Base-by-base conservation (phyloP, 352 stramenopile genomes). In the Phytophthora vignae region DNA sequence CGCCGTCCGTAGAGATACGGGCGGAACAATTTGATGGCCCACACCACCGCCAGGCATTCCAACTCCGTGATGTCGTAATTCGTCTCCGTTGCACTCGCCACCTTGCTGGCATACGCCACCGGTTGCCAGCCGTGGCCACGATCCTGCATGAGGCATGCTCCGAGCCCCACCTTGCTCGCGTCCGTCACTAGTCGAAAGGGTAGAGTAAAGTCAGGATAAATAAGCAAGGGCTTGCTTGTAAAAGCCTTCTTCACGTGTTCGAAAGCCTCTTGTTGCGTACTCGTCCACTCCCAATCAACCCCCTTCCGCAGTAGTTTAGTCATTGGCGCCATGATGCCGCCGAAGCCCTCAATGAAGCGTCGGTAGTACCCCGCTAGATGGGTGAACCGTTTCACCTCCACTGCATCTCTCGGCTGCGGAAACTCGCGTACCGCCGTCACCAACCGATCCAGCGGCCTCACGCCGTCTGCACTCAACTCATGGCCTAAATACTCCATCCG, bases 401-500 rank as follows among this genome's bases (percentile, higher is more conserved):
- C 21, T 7, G 15, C 54, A 17, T 60, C 54, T 14, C 4, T 7
- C 2, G 54, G 54, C 17, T 5, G 31, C 17, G 54, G 31, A 29
- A 49, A 60, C 0, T 48, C 54, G 2, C 15, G 17, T 5, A 60
- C 54, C 29, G 54, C 54, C 0, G 15, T 31, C 5, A 60, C 31
- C 2, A 60, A n/a, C 5, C 29, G 54, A 5, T 60, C 10, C 17
- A 48, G 7, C 0, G 54, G 54, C 4, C 54, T 8, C 53, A 25
- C 14, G n/a, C n/a, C n/a, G n/a, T n/a, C n/a, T n/a, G n/a, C n/a
- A n/a, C n/a, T n/a, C n/a, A n/a, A n/a, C n/a, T 71, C 70, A 19
- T 77, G 69, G 0, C 73, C 64, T 9, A 81, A 27, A 31, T 70
- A 81, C 46, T 78, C 61, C 22, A 81, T 64, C 1, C 27, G 27